phyloP scores from a whole-genome alignment of 169 alveolate genomes.

The Cryptosporidium parvum region DNA sequence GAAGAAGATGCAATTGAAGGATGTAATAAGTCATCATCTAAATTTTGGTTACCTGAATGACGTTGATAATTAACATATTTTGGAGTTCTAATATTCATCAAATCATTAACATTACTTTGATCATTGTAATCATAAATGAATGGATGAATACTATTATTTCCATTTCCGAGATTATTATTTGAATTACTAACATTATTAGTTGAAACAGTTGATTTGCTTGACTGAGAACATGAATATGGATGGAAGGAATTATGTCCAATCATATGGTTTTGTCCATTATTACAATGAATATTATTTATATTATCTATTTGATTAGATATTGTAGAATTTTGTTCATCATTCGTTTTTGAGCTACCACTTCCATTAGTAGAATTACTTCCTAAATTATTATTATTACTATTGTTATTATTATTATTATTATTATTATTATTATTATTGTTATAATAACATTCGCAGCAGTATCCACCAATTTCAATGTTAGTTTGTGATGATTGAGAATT shows the following conservation, averaged over 20 bases:
- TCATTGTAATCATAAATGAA: conserved; percentile 52
- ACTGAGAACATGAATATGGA: background rate
- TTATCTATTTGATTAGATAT: conserved; percentile 20
- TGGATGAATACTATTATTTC: conserved; percentile 27
- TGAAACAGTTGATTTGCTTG: conserved; percentile 21
- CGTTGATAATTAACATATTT: conserved; percentile 65
- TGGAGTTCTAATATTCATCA: conserved; percentile 69
- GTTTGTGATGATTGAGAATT: conserved; percentile 30
- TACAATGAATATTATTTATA: conserved; percentile 32
- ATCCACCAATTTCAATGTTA: conserved; percentile 25
- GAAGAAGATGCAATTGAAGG: conserved; percentile 72
- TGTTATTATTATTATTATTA: background rate
- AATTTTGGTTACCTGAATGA: conserved; percentile 24
- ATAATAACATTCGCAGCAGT: conserved; percentile 47
- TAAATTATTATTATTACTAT: background rate
- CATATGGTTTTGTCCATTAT: background rate
- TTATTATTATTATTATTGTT: background rate
- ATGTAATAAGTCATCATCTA: conserved; percentile 60
- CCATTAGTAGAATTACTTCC: background rate
- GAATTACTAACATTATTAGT: background rate
- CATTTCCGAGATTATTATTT: conserved; percentile 18
- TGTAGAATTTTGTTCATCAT: conserved; percentile 24
- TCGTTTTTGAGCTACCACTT: background rate
- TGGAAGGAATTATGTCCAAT: background rate
- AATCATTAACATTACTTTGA: conserved; percentile 42